Percentiles rank a stretch among this genome's conserved stretches.
Conservation (phyloP, 352 stramenopile genomes). For the Blastocystis hominis region DNA sequence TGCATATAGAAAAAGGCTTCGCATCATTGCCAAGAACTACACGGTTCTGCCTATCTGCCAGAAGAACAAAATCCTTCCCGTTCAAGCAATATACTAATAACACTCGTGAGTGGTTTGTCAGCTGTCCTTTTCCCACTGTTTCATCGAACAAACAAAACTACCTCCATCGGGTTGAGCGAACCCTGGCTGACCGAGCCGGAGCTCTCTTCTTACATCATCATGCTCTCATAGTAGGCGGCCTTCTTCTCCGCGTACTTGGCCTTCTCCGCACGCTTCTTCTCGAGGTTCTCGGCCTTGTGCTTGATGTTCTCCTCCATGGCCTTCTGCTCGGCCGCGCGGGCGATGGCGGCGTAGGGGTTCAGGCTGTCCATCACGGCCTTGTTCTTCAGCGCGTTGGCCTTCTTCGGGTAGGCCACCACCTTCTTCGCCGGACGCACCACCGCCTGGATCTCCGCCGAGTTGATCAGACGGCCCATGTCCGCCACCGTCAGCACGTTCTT, state of each 20-base stretch:
- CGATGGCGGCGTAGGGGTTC: slow-evolving; percentile 86
- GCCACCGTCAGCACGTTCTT: no score
- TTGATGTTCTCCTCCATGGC: slow-evolving; percentile 74
- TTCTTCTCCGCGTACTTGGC: slow-evolving; percentile 70
- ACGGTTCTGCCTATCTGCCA: no score
- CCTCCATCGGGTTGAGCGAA: not conserved
- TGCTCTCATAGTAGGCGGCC: slow-evolving; percentile 70
- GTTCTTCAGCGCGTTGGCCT: slow-evolving; percentile 93
- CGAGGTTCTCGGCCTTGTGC: slow-evolving; percentile 72
- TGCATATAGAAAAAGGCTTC: no score
- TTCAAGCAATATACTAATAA: no score
- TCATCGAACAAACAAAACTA: not conserved
- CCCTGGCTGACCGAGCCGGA: no score
- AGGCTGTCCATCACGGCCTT: slow-evolving; percentile 86
- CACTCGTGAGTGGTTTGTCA: no score
- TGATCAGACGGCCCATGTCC: slow-evolving; percentile 66
- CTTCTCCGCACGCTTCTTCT: slow-evolving; percentile 74
- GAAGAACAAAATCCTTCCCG: no score
- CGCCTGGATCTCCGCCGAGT: slow-evolving; percentile 91
- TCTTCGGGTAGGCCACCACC: slow-evolving; percentile 77
- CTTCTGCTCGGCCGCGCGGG: slow-evolving; percentile 75
- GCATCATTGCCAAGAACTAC: no score
- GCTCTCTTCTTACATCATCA: slow-evolving; percentile 59
- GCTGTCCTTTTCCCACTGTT: no score
- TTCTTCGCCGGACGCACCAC: slow-evolving; percentile 84